phyloP scores from a whole-genome alignment of 2,329 filamentous ascomycete species.

The Lojkania enalia region DNA sequence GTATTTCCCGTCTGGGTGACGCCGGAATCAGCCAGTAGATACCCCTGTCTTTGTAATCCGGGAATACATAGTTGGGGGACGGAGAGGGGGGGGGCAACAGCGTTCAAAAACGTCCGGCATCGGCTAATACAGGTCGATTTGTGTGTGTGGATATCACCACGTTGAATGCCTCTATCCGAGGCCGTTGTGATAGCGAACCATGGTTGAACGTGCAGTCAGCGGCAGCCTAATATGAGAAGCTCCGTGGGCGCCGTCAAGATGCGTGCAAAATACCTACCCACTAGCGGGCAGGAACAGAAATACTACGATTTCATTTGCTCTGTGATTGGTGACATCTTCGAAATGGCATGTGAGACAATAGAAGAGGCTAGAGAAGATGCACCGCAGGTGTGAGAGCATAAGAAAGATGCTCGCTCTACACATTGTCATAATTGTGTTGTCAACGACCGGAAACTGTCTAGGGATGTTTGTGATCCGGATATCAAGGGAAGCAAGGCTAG shows the following conservation, averaged over 20 bases:
- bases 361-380: neutral
- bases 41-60: slow-evolving; percentile 1
- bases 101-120: slow-evolving; percentile 9
- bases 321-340: slow-evolving; percentile 12
- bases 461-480: no score
- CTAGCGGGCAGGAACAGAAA: neutral
- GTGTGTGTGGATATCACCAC: slow-evolving; percentile 4
- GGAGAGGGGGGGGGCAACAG: neutral
- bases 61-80: no score
- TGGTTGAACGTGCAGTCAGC: slow-evolving; percentile 17
- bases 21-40: neutral
- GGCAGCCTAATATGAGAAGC: slow-evolving; percentile 12
- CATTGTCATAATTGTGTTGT: no score
- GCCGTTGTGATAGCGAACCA: slow-evolving; percentile 15
- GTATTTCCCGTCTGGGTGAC: slow-evolving; percentile 2
- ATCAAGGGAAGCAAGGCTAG: no score
- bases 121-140: slow-evolving; percentile 7
- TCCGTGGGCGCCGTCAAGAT: neutral
- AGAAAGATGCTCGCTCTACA: no score
- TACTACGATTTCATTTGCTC: neutral
- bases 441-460: no score
- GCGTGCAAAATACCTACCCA: slow-evolving; percentile 1
- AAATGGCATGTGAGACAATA: slow-evolving; percentile 7
- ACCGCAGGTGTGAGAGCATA: neutral
- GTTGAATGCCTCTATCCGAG: slow-evolving; percentile 7